Evolutionary conservation across 1,284 basidiomycete genomes (phyloP), one percentile per base, ranked within the genome.

Genomic region (Cystobasidium pallidum): DNA sequence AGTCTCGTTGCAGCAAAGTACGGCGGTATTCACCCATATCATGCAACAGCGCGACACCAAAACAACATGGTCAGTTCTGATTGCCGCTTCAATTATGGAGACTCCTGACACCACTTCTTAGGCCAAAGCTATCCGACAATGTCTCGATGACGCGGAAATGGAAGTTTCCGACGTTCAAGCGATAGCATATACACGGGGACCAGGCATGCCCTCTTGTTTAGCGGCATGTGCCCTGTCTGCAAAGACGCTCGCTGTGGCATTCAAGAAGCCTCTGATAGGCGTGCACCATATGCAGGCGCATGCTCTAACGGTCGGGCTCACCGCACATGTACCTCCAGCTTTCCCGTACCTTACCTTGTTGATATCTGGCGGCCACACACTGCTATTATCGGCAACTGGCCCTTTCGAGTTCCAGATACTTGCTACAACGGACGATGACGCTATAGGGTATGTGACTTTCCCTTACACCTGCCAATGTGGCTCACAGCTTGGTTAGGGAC

Each of bases 341-440:
- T 96, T 89, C 79, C 94, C 94, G 0, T 96, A 94, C 83, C 84
- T 96, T 43, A 89, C 90, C 0, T 84, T 96, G 13, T 85, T 97
- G 28, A 85, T 94, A 61, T 93, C 91, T 0, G 94, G 94, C 24
- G 94, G 94, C 1, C 94, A 97, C 79, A 94, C 94, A 0, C 84
- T 95, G 55, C 85, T 96, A 26, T 84, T 96, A 0, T 87, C 94
- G 11, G 90, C 89, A 1, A 87, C 87, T 0, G 79, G 81, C 24
- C 83, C 82, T 2, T 81, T 58, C 26, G 47, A 83, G 0, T 95
- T 91, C 80, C 82, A 83, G 73, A 88, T 91, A 59, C 83, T 97
- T 28, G 89, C 90, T 0, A 88, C 88, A 4, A 91, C 90, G 0
- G 79, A 83, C 2, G 92, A 96, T 78, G 87, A 88, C 77, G 87